These are phyloP conservation scores for Castanospermum australe DNA, from an alignment of 306 rosid genomes.

Conservation along the genomic window DNA sequence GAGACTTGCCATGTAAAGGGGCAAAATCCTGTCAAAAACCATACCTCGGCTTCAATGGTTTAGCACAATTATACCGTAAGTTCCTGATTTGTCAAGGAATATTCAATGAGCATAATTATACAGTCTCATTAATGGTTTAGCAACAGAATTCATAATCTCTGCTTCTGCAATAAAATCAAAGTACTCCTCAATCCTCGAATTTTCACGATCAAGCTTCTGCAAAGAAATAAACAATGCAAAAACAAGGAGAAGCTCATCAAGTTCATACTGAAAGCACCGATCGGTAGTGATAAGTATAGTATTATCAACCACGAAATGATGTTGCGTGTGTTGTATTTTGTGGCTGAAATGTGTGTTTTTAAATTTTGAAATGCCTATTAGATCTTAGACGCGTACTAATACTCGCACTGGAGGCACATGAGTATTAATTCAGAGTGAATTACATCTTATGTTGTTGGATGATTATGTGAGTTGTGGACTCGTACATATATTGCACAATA, in stretches of 20 bases:
- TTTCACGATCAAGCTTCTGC: slow-evolving; percentile 20
- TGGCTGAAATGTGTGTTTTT: too few species aligned
- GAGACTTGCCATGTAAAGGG: not conserved
- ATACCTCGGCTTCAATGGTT: not conserved
- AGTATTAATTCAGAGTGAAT: not conserved
- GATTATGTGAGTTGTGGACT: not conserved
- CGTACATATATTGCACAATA: not conserved
- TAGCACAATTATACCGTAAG: too few species aligned
- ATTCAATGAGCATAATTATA: not conserved
- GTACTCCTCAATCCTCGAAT: slow-evolving; percentile 22
- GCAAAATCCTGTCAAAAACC: not conserved
- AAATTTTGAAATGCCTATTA: too few species aligned
- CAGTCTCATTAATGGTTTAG: not conserved
- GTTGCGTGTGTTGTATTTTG: too few species aligned
- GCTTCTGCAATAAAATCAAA: slow-evolving; percentile 23
- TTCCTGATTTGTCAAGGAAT: not conserved
- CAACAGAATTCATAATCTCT: not conserved
- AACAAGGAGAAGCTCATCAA: not conserved
- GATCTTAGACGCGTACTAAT: too few species aligned
- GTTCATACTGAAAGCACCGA: not conserved
- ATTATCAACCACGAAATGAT: too few species aligned
- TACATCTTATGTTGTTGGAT: not conserved
- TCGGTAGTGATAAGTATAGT: not conserved
- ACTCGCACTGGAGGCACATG: not conserved
- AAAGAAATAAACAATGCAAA: not conserved